Base-by-base conservation (phyloP, 805 yeast genomes). In the Starmerella bombicola region DNA sequence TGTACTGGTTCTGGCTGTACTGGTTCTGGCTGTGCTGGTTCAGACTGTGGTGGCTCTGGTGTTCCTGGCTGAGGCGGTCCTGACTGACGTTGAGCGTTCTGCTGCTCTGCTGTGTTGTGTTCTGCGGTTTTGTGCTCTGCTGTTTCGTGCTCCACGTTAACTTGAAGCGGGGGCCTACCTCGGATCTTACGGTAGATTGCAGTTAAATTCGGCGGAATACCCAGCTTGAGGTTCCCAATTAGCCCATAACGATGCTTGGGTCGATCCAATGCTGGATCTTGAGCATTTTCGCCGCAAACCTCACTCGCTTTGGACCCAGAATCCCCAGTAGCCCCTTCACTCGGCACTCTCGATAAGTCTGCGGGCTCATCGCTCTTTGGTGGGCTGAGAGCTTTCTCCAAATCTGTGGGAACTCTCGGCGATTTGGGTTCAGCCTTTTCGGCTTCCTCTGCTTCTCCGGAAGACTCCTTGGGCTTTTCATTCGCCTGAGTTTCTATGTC, bases 181-280 rank as follows among this genome's bases (percentile, higher is more conserved):
- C 36, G 26, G 20, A 45, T 16, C n/a, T 33, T 35, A 15, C 20
- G 47, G 25, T 40, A 46, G 13, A 47, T 36, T 3, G 49, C 40
- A 2, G 50, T 29, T 16, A 47, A 20, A 28, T 47, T 47, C 12
- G 51, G 51, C 26, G 51, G 51, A 3, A 34, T 41, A 13, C 51
- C 51, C 3, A 45, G 35, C 17, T 34, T 35, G 15, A 40, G 37
- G 12, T 33, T 30, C 2, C 51, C 51, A 13, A 47, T 30, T 3
- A 47, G 30, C 12, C 35, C 34, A 30, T 47, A 47, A 15, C 47
- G 41, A 30, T 47, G 51, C 32, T 47, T 47, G 8, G 47, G 45
- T 4, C 51, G 46, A 20, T n/a, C n/a, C n/a, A n/a, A n/a, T n/a
- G n/a, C n/a, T n/a, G n/a, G n/a, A n/a, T n/a, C n/a, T n/a, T n/a